phyloP scores from a whole-genome alignment of 164 flowering plant species.

The Piper betle region DNA sequence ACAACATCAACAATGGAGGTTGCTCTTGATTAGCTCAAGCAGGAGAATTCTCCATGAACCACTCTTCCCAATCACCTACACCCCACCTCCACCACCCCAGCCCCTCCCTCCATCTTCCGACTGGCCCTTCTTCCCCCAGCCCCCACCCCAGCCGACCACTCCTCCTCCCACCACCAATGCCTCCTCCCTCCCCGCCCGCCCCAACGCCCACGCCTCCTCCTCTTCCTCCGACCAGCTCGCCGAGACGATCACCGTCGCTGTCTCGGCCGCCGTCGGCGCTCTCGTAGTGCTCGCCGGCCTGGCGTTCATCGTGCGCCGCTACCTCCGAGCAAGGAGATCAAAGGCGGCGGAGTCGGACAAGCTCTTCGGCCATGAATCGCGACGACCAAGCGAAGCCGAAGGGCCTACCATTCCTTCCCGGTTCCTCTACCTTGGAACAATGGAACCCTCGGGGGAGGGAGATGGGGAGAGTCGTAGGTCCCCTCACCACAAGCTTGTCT shows the following conservation, averaged over 20 bases:
- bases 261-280: slow-evolving; percentile 66
- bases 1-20: too few relatives aligned
- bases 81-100: slow-evolving; percentile 50
- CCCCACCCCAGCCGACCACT: slow-evolving; percentile 15
- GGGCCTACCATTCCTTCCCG: slow-evolving; percentile 36
- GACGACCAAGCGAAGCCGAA: slow-evolving; percentile 10
- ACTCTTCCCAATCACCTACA: slow-evolving; percentile 36
- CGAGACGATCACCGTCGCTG: slow-evolving; percentile 46
- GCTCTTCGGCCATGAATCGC: slow-evolving; percentile 37
- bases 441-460: slow-evolving; percentile 39
- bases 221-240: slow-evolving; percentile 41
- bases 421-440: slow-evolving; percentile 79
- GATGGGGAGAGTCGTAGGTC: slow-evolving; percentile 28
- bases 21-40: neutral
- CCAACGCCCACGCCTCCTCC: slow-evolving; percentile 7
- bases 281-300: slow-evolving; percentile 69
- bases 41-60: slow-evolving; percentile 78
- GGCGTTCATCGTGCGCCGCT: slow-evolving; percentile 56
- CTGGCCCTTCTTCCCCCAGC: slow-evolving; percentile 25
- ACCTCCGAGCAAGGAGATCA: slow-evolving; percentile 27
- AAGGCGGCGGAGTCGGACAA: slow-evolving; percentile 37
- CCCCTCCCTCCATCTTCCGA: neutral
- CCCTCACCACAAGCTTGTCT: slow-evolving; percentile 35
- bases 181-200: slow-evolving; percentile 21
- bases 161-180: slow-evolving; percentile 20